Percentiles rank a stretch among this genome's conserved stretches.
Evolutionary conservation across 768 basidiomycete genomes (phyloP).

Genomic region (Rickenella mellea): DNA sequence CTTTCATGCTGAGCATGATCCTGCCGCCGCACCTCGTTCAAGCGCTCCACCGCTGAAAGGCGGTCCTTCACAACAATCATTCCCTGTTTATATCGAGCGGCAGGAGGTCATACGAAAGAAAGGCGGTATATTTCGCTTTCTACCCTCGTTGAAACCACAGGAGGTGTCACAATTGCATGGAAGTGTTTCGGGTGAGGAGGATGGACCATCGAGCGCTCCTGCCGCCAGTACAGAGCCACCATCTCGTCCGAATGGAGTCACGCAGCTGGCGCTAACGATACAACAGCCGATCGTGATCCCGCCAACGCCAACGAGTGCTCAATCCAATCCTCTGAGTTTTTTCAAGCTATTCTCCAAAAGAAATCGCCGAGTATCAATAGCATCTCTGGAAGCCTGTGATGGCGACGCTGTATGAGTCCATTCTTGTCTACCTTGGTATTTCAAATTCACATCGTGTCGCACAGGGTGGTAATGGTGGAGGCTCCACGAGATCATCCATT

Average conservation of each 20-base stretch:
- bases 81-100: slow-evolving; percentile 25
- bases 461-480: slow-evolving; percentile 62
- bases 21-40: too few relatives aligned
- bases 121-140: slow-evolving; percentile 27
- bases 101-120: slow-evolving; percentile 26
- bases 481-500: slow-evolving; percentile 65
- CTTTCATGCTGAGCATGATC: too few relatives aligned
- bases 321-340: slow-evolving; percentile 45
- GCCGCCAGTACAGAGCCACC: neutral
- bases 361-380: slow-evolving; percentile 60
- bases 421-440: slow-evolving; percentile 4
- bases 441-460: slow-evolving; percentile 2
- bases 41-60: slow-evolving; percentile 29
- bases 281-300: slow-evolving; percentile 20
- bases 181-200: neutral
- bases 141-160: slow-evolving; percentile 15
- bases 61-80: slow-evolving; percentile 9
- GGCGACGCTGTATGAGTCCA: slow-evolving; percentile 58
- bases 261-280: neutral
- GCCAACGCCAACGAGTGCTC: slow-evolving; percentile 27
- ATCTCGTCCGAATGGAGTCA: neutral
- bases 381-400: slow-evolving; percentile 70
- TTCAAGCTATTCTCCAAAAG: slow-evolving; percentile 56
- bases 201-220: neutral
- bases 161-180: slow-evolving; percentile 1